These are phyloP conservation scores for Emmonsiellopsis sp. DNA, from an alignment of 2,329 filamentous ascomycete species.

Conservation along the genomic window DNA sequence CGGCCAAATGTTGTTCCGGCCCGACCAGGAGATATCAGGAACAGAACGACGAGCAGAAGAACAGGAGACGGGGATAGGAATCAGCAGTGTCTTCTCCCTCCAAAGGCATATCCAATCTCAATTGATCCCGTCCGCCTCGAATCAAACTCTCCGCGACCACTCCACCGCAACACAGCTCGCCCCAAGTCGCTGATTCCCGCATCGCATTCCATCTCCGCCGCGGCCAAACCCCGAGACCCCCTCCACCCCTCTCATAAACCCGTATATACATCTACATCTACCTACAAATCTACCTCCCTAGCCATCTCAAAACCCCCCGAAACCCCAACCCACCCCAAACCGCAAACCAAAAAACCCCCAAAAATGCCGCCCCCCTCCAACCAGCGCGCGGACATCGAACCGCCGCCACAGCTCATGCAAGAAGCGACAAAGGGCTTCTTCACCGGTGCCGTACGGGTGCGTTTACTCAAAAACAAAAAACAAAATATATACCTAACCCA, in stretches of 20 bases:
- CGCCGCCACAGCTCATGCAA: constrained; percentile 32
- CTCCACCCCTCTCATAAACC: neutral
- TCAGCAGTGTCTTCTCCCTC: no score
- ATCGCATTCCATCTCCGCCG: neutral
- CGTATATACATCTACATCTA: neutral
- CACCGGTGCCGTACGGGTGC: constrained; percentile 33
- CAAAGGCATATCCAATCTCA: constrained; percentile 1
- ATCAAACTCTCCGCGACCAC: neutral
- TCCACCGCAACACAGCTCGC: neutral
- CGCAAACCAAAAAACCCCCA: neutral
- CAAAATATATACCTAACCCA: neutral
- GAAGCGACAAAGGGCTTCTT: constrained; percentile 34
- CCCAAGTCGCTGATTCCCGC: neutral
- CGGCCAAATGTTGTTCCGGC: no score
- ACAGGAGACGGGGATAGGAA: no score
- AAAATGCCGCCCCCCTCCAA: constrained; percentile 34
- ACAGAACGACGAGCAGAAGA: no score
- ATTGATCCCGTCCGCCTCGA: neutral
- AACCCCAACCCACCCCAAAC: constrained; percentile 5
- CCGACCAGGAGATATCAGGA: no score
- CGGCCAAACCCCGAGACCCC: neutral
- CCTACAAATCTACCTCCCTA: no score
- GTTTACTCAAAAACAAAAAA: constrained; percentile 9
- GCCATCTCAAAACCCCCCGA: constrained; percentile 2
- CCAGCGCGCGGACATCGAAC: constrained; percentile 30